Conservation (phyloP, 2,329 filamentous ascomycete species). For the Albophoma yamanashiensis region DNA sequence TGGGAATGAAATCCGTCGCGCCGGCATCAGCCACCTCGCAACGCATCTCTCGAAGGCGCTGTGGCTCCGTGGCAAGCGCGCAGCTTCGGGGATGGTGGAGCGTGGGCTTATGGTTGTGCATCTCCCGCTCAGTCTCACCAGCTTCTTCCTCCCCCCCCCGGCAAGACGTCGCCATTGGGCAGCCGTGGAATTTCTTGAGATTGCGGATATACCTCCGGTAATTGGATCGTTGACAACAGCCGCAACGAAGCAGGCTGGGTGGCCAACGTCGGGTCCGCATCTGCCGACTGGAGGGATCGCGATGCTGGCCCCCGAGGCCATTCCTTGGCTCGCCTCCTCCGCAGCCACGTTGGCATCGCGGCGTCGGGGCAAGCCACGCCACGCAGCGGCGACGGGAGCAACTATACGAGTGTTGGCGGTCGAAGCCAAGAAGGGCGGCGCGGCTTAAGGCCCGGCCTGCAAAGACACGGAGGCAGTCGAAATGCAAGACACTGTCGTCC, state of each 20-base stretch:
- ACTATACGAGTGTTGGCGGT: no score
- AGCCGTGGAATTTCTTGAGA: no score
- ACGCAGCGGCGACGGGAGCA: no score
- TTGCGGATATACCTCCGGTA: no score
- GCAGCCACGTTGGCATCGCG: not conserved
- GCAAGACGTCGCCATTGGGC: no score
- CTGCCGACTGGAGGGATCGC: not conserved
- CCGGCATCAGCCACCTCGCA: not conserved
- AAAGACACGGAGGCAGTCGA: not conserved
- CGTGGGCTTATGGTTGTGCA: not conserved
- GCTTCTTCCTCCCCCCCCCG: no score
- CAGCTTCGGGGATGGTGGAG: not conserved
- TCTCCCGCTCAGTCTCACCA: not conserved
- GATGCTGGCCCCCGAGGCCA: not conserved
- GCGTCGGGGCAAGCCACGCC: not conserved
- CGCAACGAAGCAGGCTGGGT: no score
- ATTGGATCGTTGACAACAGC: not conserved
- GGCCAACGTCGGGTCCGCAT: not conserved
- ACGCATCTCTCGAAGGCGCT: no score
- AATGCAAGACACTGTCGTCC: not conserved
- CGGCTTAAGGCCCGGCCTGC: not conserved
- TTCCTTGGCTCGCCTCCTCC: not conserved
- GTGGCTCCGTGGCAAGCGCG: no score
- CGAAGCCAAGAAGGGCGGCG: no score
- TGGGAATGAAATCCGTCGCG: not conserved